Evolutionary conservation across 2,329 filamentous ascomycete species (phyloP).

Genomic region (Trichoderma simmonsii): DNA sequence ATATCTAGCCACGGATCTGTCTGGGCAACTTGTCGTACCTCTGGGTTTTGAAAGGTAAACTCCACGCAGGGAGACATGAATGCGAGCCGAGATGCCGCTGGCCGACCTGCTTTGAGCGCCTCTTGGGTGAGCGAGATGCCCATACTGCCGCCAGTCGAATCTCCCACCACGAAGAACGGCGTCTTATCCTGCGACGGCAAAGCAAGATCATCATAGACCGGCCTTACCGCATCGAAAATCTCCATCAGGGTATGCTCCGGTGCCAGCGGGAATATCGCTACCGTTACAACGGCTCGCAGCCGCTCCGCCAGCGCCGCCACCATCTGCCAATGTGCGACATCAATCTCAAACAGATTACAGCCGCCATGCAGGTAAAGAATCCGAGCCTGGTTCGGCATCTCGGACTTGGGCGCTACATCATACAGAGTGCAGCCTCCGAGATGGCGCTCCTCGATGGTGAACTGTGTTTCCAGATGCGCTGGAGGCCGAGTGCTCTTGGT

Average conservation of each 20-base stretch:
- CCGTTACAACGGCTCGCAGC: constrained; percentile 31
- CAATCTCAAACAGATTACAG: constrained; percentile 31
- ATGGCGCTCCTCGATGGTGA: constrained; percentile 27
- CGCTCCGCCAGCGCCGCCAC: constrained; percentile 29
- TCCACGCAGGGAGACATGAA: constrained; percentile 32
- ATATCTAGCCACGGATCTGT: constrained; percentile 31
- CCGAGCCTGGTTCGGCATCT: constrained; percentile 28
- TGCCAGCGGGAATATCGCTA: constrained; percentile 34
- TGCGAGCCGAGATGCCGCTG: constrained; percentile 28
- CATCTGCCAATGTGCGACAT: constrained; percentile 29
- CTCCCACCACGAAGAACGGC: constrained; percentile 32
- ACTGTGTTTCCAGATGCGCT: constrained; percentile 25
- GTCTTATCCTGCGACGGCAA: constrained; percentile 26
- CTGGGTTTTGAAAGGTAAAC: constrained; percentile 29
- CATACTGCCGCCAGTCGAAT: constrained; percentile 33
- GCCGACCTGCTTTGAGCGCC: constrained; percentile 26
- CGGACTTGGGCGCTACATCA: constrained; percentile 32
- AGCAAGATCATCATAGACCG: constrained; percentile 32
- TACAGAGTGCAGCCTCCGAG: constrained; percentile 26
- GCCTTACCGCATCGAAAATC: constrained; percentile 33
- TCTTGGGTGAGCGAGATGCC: constrained; percentile 31
- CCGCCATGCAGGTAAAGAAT: constrained; percentile 35
- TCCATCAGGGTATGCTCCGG: constrained; percentile 32
- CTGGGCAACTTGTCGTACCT: constrained; percentile 25
- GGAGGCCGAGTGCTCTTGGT: constrained; percentile 25